Evolutionary conservation across 2,329 filamentous ascomycete genomes (phyloP).

Genomic region (Gnomoniopsis sp.): DNA sequence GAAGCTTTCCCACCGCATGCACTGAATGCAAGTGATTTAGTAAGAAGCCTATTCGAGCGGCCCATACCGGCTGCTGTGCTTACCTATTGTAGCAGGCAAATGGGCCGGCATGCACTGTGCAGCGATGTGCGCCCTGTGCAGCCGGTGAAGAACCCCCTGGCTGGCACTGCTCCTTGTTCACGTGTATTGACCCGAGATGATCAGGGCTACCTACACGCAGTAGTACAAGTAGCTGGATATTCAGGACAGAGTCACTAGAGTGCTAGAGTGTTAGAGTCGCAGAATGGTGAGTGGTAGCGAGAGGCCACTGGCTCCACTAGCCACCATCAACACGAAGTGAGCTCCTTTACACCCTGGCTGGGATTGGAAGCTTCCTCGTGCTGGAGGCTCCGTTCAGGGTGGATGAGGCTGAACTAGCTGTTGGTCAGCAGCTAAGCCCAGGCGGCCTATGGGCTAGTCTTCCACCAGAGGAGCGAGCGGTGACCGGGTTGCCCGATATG

Average conservation of each 20-base stretch:
- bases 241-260: no score
- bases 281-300: no score
- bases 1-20: not conserved
- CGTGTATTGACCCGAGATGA: not conserved
- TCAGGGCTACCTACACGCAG: no score
- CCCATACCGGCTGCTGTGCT: not conserved
- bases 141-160: constrained; percentile 5
- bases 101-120: constrained; percentile 4
- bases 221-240: no score
- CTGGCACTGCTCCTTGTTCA: not conserved
- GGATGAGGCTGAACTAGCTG: not conserved
- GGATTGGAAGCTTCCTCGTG: not conserved
- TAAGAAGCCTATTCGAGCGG: not conserved
- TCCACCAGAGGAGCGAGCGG: not conserved
- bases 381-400: not conserved
- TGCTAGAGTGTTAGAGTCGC: no score
- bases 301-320: no score
- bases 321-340: no score
- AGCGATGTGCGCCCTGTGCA: not conserved
- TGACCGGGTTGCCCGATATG: constrained; percentile 15
- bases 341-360: not conserved
- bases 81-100: not conserved
- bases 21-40: constrained; percentile 3
- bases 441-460: not conserved
- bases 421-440: not conserved